These are phyloP conservation scores for Botryotinia convoluta DNA, from an alignment of 2,329 filamentous ascomycete genomes.

Conservation along the genomic window DNA sequence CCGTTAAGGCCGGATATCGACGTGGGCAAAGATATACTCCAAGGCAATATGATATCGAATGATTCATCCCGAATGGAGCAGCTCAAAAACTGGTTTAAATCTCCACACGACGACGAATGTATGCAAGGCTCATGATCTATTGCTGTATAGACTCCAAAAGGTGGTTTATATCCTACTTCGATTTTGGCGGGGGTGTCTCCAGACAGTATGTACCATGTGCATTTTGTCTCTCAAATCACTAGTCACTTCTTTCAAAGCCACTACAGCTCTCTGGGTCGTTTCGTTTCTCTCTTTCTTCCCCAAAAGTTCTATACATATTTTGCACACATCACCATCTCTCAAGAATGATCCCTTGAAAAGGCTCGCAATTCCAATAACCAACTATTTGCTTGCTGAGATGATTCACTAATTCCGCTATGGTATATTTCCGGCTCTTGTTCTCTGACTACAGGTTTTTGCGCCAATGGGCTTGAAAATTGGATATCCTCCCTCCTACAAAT, in stretches of 20 bases:
- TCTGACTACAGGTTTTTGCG: too few relatives aligned
- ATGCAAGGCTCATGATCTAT: neutral
- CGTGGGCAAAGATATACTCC: neutral
- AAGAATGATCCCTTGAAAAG: neutral
- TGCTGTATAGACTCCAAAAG: neutral
- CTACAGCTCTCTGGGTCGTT: neutral
- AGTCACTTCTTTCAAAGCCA: neutral
- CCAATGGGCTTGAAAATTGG: accelerated
- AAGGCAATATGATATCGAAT: neutral
- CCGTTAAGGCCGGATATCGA: neutral
- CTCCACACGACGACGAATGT: neutral
- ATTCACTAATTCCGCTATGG: neutral
- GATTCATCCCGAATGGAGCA: neutral
- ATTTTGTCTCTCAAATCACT: too few relatives aligned
- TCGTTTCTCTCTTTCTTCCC: neutral
- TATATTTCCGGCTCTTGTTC: neutral
- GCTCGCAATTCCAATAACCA: neutral
- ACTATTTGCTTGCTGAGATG: neutral
- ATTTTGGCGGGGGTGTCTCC: neutral
- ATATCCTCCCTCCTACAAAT: neutral
- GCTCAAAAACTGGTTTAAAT: neutral
- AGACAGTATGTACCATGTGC: neutral
- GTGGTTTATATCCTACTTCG: neutral
- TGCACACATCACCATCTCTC: neutral
- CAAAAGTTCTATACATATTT: neutral